Conservation (phyloP, 2,329 filamentous ascomycete genomes). For the Colletotrichum sp. region DNA sequence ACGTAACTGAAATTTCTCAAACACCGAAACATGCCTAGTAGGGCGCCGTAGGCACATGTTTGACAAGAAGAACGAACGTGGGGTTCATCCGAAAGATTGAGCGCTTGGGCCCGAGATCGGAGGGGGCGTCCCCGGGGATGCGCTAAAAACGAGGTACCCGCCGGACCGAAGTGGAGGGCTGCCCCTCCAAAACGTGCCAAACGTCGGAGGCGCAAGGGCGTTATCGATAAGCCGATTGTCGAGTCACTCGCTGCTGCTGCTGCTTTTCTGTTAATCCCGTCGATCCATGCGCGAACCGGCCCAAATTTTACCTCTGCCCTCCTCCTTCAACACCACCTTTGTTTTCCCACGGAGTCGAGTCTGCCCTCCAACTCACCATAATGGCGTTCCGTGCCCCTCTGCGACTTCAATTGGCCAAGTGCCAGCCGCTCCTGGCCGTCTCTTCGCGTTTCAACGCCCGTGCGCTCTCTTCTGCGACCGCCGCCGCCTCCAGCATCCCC, state of each 20-base stretch:
- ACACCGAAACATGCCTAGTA: background rate
- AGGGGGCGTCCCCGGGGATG: background rate
- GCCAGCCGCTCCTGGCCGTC: slow-evolving; percentile 23
- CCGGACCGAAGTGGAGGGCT: background rate
- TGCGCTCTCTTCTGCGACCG: slow-evolving; percentile 37
- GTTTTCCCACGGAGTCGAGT: background rate
- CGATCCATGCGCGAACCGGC: slow-evolving; percentile 8
- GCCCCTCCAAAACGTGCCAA: background rate
- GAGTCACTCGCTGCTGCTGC: background rate
- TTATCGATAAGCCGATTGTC: slow-evolving; percentile 15
- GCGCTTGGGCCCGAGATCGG: background rate
- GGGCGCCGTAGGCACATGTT: too few relatives aligned
- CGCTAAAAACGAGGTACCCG: background rate
- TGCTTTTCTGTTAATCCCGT: background rate
- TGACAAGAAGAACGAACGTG: background rate
- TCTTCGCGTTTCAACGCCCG: slow-evolving; percentile 32
- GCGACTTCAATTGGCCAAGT: slow-evolving; percentile 39
- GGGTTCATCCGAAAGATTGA: background rate
- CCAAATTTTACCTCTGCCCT: slow-evolving; percentile 6
- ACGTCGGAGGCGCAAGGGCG: background rate
- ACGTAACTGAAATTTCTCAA: background rate
- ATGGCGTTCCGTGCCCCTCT: slow-evolving; percentile 47
- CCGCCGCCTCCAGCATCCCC: slow-evolving; percentile 38
- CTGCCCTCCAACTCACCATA: background rate
- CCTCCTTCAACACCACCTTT: background rate